Base-by-base conservation (phyloP, 2,329 filamentous ascomycete genomes). In the Botrytis paeoniae region DNA sequence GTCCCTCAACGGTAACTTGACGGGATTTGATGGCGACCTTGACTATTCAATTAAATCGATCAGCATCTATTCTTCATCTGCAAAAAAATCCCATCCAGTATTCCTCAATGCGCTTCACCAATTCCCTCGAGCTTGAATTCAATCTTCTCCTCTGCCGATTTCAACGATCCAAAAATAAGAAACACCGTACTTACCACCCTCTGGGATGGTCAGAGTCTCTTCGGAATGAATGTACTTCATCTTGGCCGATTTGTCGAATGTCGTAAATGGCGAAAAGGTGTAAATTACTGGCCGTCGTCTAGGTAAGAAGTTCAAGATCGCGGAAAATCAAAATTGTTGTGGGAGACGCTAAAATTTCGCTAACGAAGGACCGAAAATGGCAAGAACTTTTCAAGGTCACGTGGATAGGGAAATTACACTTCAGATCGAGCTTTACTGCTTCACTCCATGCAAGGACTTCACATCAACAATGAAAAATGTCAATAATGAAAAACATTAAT, bases 141-240 rank as follows among this genome's bases (percentile, higher is more conserved):
- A 35, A 66, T 48, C 32, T 41, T 43, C 70, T 32, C 43, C 10
- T 57, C 48, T 61, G 29, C 57, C 64, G 29, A 45, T 61, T 65
- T 65, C 43, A 68, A 39, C 29, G 18, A 41, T 45, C 25, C 54
- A 69, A 32, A 12, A 45, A 35, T 29, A 29, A 43, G 71, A 59
- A 64, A 68, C 41, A 54, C 74, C 74, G 39, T 29, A 93, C 93
- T 87, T 91, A 97, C 94, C 94, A 89, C 95, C 93, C 86, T 98
- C 94, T 83, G 97, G 96, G 87, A 99, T 94, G 83, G 91, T 90
- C 88, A 99, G 89, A 87, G 90, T 89, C 91, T 99, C 95, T 88
- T 95, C 89, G 84, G 94, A 97, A 91, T 98, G 94, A 89, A 99
- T 97, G 93, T 98, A 98, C 90, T 93, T 97, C 96, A 98, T 98